These are phyloP conservation scores for Tillandsia leiboldiana DNA, from an alignment of 176 grass and related monocot genomes.

Conservation along the genomic window DNA sequence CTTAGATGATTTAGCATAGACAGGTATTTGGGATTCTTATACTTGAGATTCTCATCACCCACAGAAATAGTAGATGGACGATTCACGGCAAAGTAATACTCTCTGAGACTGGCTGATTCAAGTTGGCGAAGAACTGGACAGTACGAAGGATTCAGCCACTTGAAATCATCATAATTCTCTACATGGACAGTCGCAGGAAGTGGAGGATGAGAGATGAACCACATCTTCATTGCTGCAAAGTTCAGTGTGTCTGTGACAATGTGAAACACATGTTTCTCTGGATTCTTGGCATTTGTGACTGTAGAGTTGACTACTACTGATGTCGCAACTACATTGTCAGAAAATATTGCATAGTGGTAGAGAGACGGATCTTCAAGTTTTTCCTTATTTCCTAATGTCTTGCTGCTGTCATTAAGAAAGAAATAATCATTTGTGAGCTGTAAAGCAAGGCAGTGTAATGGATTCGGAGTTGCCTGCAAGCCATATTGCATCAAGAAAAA, in stretches of 20 bases:
- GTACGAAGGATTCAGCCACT: constrained; percentile 1
- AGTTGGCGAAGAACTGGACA: constrained; percentile 9
- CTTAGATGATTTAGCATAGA: constrained; percentile 15
- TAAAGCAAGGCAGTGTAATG: constrained; percentile 9
- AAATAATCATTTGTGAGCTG: constrained; percentile 5
- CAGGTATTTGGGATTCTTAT: constrained; percentile 11
- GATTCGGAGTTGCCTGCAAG: background rate
- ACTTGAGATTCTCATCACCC: constrained; percentile 1
- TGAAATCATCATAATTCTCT: constrained; percentile 5
- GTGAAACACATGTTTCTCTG: constrained; percentile 10
- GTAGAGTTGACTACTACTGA: constrained; percentile 11
- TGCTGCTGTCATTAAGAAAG: background rate
- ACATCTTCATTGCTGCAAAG: constrained; percentile 11
- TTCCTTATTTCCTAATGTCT: background rate
- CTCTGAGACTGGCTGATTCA: background rate
- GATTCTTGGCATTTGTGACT: background rate
- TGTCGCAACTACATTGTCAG: constrained; percentile 6
- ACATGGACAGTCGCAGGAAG: background rate
- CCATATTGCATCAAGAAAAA: constrained; percentile 5
- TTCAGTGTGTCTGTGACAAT: constrained; percentile 4
- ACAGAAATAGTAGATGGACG: constrained; percentile 1
- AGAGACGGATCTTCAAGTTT: constrained; percentile 7
- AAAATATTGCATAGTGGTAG: constrained; percentile 11
- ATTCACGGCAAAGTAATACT: constrained; percentile 5
- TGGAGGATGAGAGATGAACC: constrained; percentile 8